Base-by-base conservation (phyloP, 2,329 filamentous ascomycete genomes). In the Biscogniauxia marginata region DNA sequence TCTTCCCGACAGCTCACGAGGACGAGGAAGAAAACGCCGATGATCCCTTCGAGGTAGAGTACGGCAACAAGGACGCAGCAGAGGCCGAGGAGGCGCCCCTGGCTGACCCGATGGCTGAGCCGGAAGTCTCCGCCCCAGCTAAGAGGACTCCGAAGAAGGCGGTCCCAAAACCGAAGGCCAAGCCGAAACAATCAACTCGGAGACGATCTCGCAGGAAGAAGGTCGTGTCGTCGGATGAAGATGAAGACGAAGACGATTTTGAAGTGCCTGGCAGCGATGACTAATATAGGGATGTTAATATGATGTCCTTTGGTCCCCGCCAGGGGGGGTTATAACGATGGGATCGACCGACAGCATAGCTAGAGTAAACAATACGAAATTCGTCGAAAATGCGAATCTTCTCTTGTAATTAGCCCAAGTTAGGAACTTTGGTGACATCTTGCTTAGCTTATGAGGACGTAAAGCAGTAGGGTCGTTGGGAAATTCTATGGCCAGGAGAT, bases 1-100 rank as follows among this genome's bases (percentile, higher is more conserved):
- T 65, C 52, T 67, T 68, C 43, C 55, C 62, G 1, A 47, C 53
- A 4, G 50, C 56, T 24, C 18, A 59, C 7, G 57, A 63, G 3
- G 60, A 56, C 5, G 55, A 57, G 5, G 52, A 64, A n/a, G 62
- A 68, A n/a, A 59, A 67, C 45, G 63, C 62, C 1, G 62, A 65
- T 20, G 62, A 70, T 48, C 65, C 66, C 8, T 67, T 70, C 18
- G 58, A 70, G 53, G 64, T 70, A 16, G 68, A 70, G 24, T 67
- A 68, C 46, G 62, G 66, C n/a, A 59, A 62, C 19, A 20, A 59
- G 21, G 47, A 49, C 23, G 23, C 43, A 8, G 52, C 60, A 16
- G 51, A 59, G 30, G 22, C 59, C 8, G 56, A 63, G 22, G 25
- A 18, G 23, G 50, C 7, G 16, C 30, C 30, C 16, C 16, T 16